Evolutionary conservation across 306 rosid species (phyloP).

Genomic region (Vigna reflexopilosa): DNA sequence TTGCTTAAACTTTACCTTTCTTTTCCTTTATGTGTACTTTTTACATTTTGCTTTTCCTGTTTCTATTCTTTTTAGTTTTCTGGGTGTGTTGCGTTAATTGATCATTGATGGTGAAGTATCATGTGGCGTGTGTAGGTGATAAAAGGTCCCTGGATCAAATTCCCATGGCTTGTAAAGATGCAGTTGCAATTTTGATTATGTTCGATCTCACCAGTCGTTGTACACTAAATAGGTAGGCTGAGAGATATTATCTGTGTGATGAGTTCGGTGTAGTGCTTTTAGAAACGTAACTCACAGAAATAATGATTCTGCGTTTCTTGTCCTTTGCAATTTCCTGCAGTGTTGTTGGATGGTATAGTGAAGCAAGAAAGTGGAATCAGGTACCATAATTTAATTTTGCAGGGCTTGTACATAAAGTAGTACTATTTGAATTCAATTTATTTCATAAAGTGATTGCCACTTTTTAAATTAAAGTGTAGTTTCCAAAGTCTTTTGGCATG

Average conservation of each 20-base stretch:
- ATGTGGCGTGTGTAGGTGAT: conserved; percentile 60
- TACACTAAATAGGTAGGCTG: conserved; percentile 71
- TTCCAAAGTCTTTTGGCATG: conserved; percentile 31
- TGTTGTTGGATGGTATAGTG: conserved; percentile 82
- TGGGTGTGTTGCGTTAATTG: background rate
- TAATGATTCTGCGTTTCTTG: background rate
- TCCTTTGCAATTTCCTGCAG: conserved; percentile 52
- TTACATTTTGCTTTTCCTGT: background rate
- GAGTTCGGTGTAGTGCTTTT: background rate
- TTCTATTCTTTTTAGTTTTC: background rate
- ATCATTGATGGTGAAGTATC: conserved; percentile 16
- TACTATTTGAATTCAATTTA: background rate
- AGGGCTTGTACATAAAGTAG: background rate
- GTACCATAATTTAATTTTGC: conserved; percentile 49
- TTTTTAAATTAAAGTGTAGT: conserved; percentile 38
- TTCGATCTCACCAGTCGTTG: conserved; percentile 94
- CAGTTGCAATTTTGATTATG: conserved; percentile 93
- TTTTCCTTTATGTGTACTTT: background rate
- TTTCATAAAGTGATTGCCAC: conserved; percentile 34
- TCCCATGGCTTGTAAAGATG: conserved; percentile 95
- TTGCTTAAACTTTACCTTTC: conserved; percentile 20
- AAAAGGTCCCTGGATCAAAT: conserved; percentile 68
- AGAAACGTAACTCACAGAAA: background rate
- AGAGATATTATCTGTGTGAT: background rate
- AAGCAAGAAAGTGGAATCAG: conserved; percentile 98